Evolutionary conservation across 129 eudicot species (phyloP).

Genomic region (Centrapalus pauciflorus): DNA sequence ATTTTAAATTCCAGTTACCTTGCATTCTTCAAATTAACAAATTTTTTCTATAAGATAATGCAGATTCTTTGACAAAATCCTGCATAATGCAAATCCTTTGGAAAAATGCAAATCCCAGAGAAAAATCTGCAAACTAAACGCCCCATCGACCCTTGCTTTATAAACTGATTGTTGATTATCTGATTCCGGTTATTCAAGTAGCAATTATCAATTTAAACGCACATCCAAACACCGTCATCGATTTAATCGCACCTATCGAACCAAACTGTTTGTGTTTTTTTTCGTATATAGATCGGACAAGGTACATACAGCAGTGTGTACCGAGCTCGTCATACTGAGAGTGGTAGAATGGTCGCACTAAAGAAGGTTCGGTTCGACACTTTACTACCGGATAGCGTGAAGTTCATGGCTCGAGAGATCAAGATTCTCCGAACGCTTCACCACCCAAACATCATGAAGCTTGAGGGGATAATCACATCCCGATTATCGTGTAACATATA

Average conservation of each 20-base stretch:
- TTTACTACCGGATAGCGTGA: constrained; percentile 71
- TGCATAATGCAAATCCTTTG: too few species aligned
- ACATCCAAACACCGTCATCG: background rate
- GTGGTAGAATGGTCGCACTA: constrained; percentile 64
- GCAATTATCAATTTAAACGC: background rate
- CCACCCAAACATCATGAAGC: constrained; percentile 79
- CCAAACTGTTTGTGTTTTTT: background rate
- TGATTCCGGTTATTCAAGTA: background rate
- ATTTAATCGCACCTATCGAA: background rate
- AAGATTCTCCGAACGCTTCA: constrained; percentile 68
- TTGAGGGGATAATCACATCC: constrained; percentile 78
- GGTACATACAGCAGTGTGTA: constrained; percentile 83
- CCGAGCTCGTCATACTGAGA: constrained; percentile 57
- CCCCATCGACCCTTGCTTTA: too few species aligned
- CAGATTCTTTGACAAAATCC: too few species aligned
- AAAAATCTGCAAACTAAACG: too few species aligned
- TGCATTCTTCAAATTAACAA: too few species aligned
- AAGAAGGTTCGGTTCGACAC: constrained; percentile 86
- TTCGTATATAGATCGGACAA: constrained; percentile 59
- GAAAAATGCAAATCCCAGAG: too few species aligned
- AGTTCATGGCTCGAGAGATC: constrained; percentile 92
- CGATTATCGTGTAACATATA: constrained; percentile 54
- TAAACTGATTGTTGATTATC: background rate
- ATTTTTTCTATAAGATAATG: too few species aligned
- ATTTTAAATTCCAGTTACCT: too few species aligned